Conservation (phyloP, 2,329 filamentous ascomycete species). For the Pseudonectria buxi region DNA sequence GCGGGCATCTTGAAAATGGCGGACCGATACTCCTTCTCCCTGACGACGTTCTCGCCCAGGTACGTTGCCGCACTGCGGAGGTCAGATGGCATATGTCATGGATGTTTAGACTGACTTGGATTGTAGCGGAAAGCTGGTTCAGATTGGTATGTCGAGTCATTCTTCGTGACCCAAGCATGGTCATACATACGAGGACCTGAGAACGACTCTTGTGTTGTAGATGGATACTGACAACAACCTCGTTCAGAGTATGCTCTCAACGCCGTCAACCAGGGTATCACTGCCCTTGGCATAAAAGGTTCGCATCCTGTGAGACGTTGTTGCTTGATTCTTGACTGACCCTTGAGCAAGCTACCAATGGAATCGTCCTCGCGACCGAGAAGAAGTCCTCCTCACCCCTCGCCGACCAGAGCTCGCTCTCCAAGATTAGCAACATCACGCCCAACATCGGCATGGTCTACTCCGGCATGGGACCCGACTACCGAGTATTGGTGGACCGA, state of each 20-base stretch:
- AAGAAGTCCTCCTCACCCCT: conserved; percentile 99
- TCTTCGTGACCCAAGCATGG: neutral
- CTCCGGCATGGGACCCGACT: conserved; percentile 97
- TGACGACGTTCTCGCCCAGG: conserved; percentile 99
- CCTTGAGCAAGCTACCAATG: conserved; percentile 72
- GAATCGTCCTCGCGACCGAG: conserved; percentile 96
- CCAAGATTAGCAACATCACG: conserved; percentile 96
- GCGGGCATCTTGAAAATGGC: conserved; percentile 59
- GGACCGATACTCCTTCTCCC: conserved; percentile 97
- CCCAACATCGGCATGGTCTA: conserved; percentile 99
- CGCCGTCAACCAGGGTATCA: conserved; percentile 98
- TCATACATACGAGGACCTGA: too few relatives aligned
- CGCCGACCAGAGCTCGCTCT: conserved; percentile 88
- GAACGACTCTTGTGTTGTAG: neutral
- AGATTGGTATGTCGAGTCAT: conserved; percentile 61
- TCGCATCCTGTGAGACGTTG: conserved; percentile 20
- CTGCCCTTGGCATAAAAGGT: conserved; percentile 98
- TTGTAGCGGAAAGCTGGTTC: conserved; percentile 89
- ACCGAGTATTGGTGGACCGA: conserved; percentile 94
- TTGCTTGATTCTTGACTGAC: conserved; percentile 14
- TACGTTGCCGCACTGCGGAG: conserved; percentile 42
- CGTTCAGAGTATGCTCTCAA: conserved; percentile 91
- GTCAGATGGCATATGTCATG: conserved; percentile 16
- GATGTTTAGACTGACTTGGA: too few relatives aligned
- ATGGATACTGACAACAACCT: conserved; percentile 10